A percentile compares a stretch with the other conserved stretches of the same genome.
phyloP scores from a whole-genome alignment of 1,284 basidiomycete genomes.

The Boletus sp. region DNA sequence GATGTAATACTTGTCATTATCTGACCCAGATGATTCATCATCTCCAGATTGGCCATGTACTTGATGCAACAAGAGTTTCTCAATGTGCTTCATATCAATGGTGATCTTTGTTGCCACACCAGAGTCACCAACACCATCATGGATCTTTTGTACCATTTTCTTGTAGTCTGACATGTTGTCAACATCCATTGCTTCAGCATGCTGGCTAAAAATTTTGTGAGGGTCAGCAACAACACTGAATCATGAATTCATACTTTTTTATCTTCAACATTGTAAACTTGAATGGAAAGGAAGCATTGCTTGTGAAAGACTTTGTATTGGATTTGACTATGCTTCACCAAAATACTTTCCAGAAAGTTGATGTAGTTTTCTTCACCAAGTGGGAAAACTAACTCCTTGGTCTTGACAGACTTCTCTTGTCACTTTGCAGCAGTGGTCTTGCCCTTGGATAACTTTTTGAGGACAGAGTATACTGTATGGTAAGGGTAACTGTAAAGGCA shows the following conservation, averaged over 20 bases:
- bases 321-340: no score
- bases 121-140: no score
- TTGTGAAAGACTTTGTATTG: no score
- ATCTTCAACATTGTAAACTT: no score
- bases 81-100: neutral
- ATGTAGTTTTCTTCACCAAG: constrained; percentile 1
- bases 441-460: neutral
- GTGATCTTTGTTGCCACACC: neutral
- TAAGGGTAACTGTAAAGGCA: neutral
- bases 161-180: no score
- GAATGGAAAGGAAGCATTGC: no score
- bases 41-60: neutral
- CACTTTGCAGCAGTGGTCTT: neutral
- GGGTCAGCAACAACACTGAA: no score
- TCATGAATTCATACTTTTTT: no score
- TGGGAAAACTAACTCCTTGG: neutral
- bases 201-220: no score
- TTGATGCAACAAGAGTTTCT: neutral
- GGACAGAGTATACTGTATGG: neutral
- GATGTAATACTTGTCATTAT: neutral
- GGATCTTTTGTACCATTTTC: no score
- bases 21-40: neutral
- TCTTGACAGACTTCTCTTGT: constrained; percentile 4
- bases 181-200: no score
- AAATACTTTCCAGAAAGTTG: neutral